Evolutionary conservation across 768 basidiomycete species (phyloP).

Genomic region (Rubroboletus satanas): DNA sequence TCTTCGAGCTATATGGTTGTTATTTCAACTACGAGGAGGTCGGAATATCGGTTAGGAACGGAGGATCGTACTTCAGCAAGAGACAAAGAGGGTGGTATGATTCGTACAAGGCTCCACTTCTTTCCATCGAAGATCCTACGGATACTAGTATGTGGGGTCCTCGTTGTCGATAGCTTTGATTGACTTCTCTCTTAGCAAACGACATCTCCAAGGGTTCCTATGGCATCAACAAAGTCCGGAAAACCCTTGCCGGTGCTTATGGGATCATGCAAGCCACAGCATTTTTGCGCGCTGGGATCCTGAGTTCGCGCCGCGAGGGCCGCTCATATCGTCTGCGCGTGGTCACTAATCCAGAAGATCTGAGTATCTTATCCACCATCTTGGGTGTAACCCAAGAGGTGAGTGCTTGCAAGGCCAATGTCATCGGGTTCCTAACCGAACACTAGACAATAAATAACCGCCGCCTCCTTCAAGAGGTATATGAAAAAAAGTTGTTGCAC

Average conservation of each 20-base stretch:
- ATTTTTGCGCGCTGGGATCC: conserved; percentile 58
- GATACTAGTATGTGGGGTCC: conserved; percentile 65
- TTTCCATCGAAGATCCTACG: conserved; percentile 93
- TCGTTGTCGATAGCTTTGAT: neutral
- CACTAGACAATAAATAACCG: conserved; percentile 71
- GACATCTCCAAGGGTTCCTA: conserved; percentile 91
- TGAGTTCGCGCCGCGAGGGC: conserved; percentile 53
- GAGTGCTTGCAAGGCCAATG: conserved; percentile 14
- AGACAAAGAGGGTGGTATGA: conserved; percentile 77
- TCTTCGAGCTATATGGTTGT: conserved; percentile 92
- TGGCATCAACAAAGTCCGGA: conserved; percentile 75
- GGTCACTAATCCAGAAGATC: conserved; percentile 50
- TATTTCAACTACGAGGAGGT: conserved; percentile 89
- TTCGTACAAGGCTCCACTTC: conserved; percentile 47
- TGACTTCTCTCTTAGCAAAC: conserved; percentile 55
- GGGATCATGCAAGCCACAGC: conserved; percentile 74
- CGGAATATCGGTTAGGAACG: conserved; percentile 83
- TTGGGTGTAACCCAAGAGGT: conserved; percentile 86
- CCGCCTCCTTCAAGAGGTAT: conserved; percentile 63
- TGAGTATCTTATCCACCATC: conserved; percentile 77
- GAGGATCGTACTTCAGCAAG: conserved; percentile 89
- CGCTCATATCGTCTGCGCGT: conserved; percentile 44
- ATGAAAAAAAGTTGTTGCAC: conserved; percentile 57
- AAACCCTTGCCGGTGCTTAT: conserved; percentile 79
- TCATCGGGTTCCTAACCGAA: neutral